Percentiles rank a stretch among this genome's conserved stretches.
These are phyloP conservation scores for Nectriaceae sp. DNA, from an alignment of 2,329 filamentous ascomycete species.

Conservation along the genomic window DNA sequence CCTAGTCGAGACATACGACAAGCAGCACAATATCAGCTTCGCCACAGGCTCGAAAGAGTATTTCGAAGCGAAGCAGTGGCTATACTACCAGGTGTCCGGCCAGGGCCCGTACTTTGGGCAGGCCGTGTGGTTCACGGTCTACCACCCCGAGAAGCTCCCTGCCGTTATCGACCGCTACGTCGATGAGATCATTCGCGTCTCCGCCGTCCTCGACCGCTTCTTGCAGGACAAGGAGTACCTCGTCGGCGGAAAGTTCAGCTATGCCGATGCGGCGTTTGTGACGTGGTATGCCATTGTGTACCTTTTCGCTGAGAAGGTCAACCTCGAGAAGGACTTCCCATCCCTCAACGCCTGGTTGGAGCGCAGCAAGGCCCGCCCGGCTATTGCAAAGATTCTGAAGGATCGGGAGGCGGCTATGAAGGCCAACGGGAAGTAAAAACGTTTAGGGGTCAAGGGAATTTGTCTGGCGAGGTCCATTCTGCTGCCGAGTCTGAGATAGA, in stretches of 20 bases:
- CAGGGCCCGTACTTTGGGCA: slow-evolving; percentile 43
- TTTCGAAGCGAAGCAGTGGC: slow-evolving; percentile 35
- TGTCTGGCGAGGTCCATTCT: background rate
- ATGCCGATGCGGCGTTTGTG: background rate
- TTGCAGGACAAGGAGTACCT: slow-evolving; percentile 38
- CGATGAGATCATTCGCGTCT: slow-evolving; percentile 31
- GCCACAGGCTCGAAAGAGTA: slow-evolving; percentile 23
- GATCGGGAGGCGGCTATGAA: background rate
- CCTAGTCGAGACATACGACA: slow-evolving; percentile 30
- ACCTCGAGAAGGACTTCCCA: background rate
- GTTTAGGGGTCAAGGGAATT: background rate
- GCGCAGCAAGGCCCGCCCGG: background rate
- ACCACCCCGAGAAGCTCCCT: slow-evolving; percentile 29
- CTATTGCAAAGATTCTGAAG: background rate
- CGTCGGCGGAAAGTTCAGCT: slow-evolving; percentile 31
- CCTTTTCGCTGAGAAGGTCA: background rate
- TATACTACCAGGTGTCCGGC: slow-evolving; percentile 41
- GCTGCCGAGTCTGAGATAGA: background rate
- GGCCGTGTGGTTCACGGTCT: slow-evolving; percentile 33
- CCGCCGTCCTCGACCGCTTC: slow-evolving; percentile 32
- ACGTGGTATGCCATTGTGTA: background rate
- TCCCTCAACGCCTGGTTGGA: background rate
- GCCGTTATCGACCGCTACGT: slow-evolving; percentile 33
- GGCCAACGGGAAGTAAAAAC: background rate
- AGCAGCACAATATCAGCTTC: slow-evolving; percentile 28